Conservation (phyloP, 73 alveolate genomes). For the Uronychia setigera region DNA sequence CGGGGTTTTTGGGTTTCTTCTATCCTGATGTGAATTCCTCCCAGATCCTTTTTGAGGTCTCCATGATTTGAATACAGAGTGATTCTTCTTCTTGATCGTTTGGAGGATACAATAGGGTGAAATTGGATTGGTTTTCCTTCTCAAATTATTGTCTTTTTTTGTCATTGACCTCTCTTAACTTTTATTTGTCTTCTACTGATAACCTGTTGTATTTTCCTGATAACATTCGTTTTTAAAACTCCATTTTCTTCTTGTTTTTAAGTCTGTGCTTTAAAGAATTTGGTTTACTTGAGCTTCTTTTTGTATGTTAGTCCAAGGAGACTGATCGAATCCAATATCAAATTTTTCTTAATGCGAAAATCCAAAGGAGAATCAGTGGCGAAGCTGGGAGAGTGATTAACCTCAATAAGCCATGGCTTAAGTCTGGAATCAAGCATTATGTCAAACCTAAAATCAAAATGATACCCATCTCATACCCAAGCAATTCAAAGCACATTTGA, state of each 20-base stretch:
- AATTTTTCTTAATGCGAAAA: constrained; percentile 21
- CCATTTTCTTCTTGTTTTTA: constrained; percentile 10
- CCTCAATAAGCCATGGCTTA: constrained; percentile 49
- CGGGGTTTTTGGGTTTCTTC: neutral
- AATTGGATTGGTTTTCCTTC: constrained; percentile 15
- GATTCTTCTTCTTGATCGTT: neutral
- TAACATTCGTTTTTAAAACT: constrained; percentile 4
- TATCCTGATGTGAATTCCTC: neutral
- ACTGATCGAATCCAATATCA: constrained; percentile 31
- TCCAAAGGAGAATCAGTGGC: constrained; percentile 49
- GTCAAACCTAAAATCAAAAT: constrained; percentile 34
- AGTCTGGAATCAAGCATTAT: constrained; percentile 21
- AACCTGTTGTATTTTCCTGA: constrained; percentile 20
- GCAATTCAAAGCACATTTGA: constrained; percentile 46
- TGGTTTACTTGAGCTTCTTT: neutral
- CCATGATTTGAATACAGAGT: neutral
- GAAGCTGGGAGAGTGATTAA: constrained; percentile 44
- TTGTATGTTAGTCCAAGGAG: constrained; percentile 20
- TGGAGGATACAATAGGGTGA: constrained; percentile 27
- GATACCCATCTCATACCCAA: constrained; percentile 35
- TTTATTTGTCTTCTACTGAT: constrained; percentile 15
- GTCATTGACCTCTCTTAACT: neutral
- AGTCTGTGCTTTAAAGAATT: constrained; percentile 6
- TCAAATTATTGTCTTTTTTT: constrained; percentile 18
- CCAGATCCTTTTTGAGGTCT: neutral